A percentile compares a stretch with the other conserved stretches of the same genome.
These are phyloP conservation scores for Hymenoscyphus linearis DNA, from an alignment of 2,329 filamentous ascomycete genomes.

Conservation along the genomic window DNA sequence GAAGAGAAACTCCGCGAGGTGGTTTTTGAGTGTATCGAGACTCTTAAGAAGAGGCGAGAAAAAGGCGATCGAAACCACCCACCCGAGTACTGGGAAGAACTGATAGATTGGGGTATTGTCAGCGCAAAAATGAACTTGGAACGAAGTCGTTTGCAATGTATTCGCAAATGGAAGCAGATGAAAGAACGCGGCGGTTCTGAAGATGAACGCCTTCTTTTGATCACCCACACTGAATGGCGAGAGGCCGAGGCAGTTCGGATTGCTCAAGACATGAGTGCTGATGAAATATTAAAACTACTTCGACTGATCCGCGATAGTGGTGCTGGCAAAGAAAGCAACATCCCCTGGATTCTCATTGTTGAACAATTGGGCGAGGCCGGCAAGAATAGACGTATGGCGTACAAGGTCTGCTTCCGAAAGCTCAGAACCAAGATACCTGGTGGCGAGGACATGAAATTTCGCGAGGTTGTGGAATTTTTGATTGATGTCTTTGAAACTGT, in stretches of 20 bases:
- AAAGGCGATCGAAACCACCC: slow-evolving; percentile 29
- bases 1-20: slow-evolving; percentile 40
- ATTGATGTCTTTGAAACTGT: slow-evolving; percentile 25
- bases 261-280: slow-evolving; percentile 38
- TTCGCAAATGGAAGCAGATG: slow-evolving; percentile 58
- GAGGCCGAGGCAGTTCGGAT: slow-evolving; percentile 40
- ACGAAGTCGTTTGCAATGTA: slow-evolving; percentile 62
- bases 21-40: slow-evolving; percentile 49
- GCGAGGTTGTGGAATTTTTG: slow-evolving; percentile 24
- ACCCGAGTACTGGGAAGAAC: slow-evolving; percentile 41
- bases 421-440: slow-evolving; percentile 26
- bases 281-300: slow-evolving; percentile 42
- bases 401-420: slow-evolving; percentile 27
- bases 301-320: slow-evolving; percentile 39
- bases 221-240: slow-evolving; percentile 36
- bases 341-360: slow-evolving; percentile 45
- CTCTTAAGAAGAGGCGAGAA: slow-evolving; percentile 36
- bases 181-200: slow-evolving; percentile 29
- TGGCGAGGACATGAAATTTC: slow-evolving; percentile 27
- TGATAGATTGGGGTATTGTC: slow-evolving; percentile 62
- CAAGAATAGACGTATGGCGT: slow-evolving; percentile 21
- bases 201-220: slow-evolving; percentile 17
- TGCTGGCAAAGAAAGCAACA: slow-evolving; percentile 40
- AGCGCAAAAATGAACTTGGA: slow-evolving; percentile 56
- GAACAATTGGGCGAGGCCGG: slow-evolving; percentile 37